phyloP scores from a whole-genome alignment of 495 filamentous ascomycete species.

The Daldinia grandis region DNA sequence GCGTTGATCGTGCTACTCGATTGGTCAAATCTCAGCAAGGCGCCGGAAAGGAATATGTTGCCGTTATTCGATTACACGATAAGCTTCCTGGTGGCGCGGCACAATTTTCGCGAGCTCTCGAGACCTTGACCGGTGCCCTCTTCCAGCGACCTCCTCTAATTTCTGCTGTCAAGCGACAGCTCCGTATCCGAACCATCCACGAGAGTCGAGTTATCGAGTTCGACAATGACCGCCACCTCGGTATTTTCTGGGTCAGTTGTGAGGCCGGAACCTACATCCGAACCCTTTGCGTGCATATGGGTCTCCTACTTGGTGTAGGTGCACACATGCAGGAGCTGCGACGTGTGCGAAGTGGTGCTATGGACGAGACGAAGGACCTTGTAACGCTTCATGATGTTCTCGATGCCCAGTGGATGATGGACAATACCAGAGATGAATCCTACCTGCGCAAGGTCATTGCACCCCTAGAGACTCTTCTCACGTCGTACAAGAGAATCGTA shows the following conservation, averaged over 20 bases:
- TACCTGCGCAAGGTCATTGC: conserved; percentile 87
- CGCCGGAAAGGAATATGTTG: conserved; percentile 79
- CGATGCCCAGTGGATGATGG: conserved; percentile 91
- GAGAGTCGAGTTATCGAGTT: conserved; percentile 96
- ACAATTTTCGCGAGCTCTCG: conserved; percentile 87
- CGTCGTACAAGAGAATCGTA: conserved; percentile 91
- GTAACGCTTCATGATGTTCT: conserved; percentile 96
- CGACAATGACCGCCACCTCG: conserved; percentile 96
- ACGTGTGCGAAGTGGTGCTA: conserved; percentile 90
- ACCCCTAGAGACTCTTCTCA: conserved; percentile 90
- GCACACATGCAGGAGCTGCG: conserved; percentile 99
- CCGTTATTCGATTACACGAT: conserved; percentile 82
- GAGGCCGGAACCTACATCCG: conserved; percentile 98
- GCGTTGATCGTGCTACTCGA: conserved; percentile 93
- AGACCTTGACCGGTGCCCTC: conserved; percentile 92
- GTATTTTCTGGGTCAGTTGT: conserved; percentile 98
- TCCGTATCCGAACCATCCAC: conserved; percentile 96
- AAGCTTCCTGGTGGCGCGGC: conserved; percentile 89
- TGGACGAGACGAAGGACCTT: conserved; percentile 86
- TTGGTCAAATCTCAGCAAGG: conserved; percentile 98
- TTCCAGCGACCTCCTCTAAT: conserved; percentile 98
- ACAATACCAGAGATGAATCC: conserved; percentile 89
- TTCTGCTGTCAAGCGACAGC: conserved; percentile 96
- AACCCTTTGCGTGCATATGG: conserved; percentile 96
- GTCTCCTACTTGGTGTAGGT: conserved; percentile 89